Evolutionary conservation across 208 protist genomes (phyloP).

Genomic region (Trypanosoma avium): DNA sequence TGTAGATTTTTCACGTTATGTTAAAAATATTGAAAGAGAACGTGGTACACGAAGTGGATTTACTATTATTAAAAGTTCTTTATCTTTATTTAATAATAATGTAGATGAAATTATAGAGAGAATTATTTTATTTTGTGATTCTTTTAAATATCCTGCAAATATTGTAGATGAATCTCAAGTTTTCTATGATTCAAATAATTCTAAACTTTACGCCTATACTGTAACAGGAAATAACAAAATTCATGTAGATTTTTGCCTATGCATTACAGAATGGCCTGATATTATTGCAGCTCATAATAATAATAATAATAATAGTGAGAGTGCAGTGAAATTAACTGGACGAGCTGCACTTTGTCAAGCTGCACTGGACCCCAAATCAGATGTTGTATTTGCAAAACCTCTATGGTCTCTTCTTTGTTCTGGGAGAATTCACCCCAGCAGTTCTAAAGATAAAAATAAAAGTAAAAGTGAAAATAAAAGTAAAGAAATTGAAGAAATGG

Average conservation of each 20-base stretch:
- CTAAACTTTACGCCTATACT: slow-evolving; percentile 37
- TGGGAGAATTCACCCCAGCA: slow-evolving; percentile 40
- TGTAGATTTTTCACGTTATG: slow-evolving; percentile 53
- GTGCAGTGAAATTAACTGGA: slow-evolving; percentile 1
- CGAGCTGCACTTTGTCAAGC: slow-evolving; percentile 44
- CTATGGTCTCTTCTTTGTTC: slow-evolving; percentile 64
- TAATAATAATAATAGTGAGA: not conserved
- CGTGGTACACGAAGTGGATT: slow-evolving; percentile 60
- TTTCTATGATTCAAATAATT: slow-evolving; percentile 25
- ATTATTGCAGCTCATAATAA: slow-evolving; percentile 27
- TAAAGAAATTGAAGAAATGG: too few species aligned
- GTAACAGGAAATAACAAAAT: slow-evolving; percentile 15
- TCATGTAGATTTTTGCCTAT: slow-evolving; percentile 57
- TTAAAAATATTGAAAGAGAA: slow-evolving; percentile 45
- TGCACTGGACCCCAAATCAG: slow-evolving; percentile 41
- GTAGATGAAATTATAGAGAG: slow-evolving; percentile 33
- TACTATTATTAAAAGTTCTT: slow-evolving; percentile 41
- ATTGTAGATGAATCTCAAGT: slow-evolving; percentile 55
- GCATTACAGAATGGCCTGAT: slow-evolving; percentile 49
- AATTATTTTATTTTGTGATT: slow-evolving; percentile 31
- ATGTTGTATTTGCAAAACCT: slow-evolving; percentile 78
- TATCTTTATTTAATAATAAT: slow-evolving; percentile 26
- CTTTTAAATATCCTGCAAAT: slow-evolving; percentile 51
- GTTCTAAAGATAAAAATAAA: too few species aligned
- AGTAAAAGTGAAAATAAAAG: too few species aligned